These are phyloP conservation scores for Arctium lappa DNA, from an alignment of 129 eudicot genomes.

Conservation along the genomic window DNA sequence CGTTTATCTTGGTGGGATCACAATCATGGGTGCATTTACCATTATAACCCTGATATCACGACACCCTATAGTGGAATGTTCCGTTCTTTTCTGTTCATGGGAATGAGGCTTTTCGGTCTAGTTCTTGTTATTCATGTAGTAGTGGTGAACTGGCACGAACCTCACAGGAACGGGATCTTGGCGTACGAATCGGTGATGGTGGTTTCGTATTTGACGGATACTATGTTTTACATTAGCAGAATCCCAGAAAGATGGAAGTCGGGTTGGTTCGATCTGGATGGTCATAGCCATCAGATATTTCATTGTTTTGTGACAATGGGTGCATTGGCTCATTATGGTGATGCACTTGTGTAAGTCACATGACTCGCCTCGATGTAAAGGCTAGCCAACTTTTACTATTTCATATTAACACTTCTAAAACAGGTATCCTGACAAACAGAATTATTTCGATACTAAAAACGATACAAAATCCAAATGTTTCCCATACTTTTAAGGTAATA, in stretches of 20 bases:
- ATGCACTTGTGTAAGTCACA: constrained; percentile 37
- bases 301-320: constrained; percentile 84
- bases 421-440: too few species aligned
- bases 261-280: constrained; percentile 82
- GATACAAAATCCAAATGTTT: too few species aligned
- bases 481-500: too few species aligned
- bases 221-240: constrained; percentile 63
- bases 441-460: too few species aligned
- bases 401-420: too few species aligned
- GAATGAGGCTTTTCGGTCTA: constrained; percentile 71
- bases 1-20: constrained; percentile 65
- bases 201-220: constrained; percentile 62
- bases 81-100: constrained; percentile 62
- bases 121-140: constrained; percentile 70
- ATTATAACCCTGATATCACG: constrained; percentile 60
- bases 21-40: constrained; percentile 61
- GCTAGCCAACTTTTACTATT: too few species aligned
- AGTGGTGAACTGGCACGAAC: constrained; percentile 64
- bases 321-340: constrained; percentile 90
- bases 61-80: constrained; percentile 57
- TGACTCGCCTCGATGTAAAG: too few species aligned
- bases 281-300: constrained; percentile 87
- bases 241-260: constrained; percentile 88
- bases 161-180: constrained; percentile 57
- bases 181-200: constrained; percentile 72